A percentile compares a stretch with the other conserved stretches of the same genome.
These are phyloP conservation scores for Volvox africanus DNA, from an alignment of 139 green algal genomes.

Conservation along the genomic window DNA sequence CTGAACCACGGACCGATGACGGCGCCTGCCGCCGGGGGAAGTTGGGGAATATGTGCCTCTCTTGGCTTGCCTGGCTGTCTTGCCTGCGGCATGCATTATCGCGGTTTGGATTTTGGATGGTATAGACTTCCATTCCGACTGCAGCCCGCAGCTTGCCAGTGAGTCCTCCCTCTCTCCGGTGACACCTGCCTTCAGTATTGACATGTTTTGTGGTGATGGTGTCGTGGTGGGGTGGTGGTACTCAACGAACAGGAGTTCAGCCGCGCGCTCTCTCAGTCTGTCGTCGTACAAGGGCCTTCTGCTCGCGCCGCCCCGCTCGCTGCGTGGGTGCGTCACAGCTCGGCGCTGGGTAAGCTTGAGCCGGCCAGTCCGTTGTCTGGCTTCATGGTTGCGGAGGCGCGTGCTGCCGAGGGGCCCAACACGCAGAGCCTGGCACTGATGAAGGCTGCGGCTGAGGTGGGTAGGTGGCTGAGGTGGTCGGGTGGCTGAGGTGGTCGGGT, in stretches of 20 bases:
- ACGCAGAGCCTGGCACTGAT: not conserved
- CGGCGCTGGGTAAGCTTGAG: not conserved
- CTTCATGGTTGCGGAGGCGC: conserved; percentile 7
- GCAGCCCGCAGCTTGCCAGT: too few species aligned
- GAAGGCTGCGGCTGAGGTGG: not conserved
- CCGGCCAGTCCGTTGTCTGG: not conserved
- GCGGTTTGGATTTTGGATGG: too few species aligned
- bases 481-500: not conserved
- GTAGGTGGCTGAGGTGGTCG: not conserved
- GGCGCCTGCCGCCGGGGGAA: too few species aligned
- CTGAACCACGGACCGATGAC: too few species aligned
- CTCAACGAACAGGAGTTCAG: not conserved
- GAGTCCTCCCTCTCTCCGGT: too few species aligned
- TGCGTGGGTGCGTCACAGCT: not conserved
- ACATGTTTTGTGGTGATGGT: too few species aligned
- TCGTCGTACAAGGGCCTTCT: not conserved
- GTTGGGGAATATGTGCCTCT: too few species aligned
- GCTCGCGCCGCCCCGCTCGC: not conserved
- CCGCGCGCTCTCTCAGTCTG: not conserved
- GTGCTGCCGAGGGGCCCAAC: not conserved
- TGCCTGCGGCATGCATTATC: too few species aligned
- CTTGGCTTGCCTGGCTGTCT: too few species aligned
- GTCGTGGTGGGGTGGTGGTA: not conserved
- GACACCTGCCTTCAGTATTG: too few species aligned
- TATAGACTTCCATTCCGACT: too few species aligned